These are phyloP conservation scores for Shiraia bambusicola DNA, from an alignment of 2,329 filamentous ascomycete genomes.

Conservation along the genomic window DNA sequence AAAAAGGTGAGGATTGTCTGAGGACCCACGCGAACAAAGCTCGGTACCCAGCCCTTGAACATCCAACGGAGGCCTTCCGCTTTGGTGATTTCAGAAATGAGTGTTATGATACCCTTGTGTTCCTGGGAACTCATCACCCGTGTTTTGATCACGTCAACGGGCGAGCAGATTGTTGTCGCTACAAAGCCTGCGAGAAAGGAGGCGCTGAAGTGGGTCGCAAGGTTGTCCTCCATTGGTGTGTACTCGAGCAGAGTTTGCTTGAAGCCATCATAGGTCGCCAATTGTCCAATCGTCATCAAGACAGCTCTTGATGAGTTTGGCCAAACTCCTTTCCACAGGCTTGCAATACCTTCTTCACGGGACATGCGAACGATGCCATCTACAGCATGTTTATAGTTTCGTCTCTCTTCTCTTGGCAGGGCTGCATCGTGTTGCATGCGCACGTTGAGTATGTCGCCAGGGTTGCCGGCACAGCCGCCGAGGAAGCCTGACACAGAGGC, in stretches of 20 bases:
- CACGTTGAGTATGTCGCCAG: conserved; percentile 94
- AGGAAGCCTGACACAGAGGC: conserved; percentile 81
- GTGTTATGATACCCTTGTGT: conserved; percentile 55
- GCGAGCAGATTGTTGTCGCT: conserved; percentile 80
- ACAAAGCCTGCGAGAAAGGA: conserved; percentile 78
- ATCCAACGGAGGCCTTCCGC: conserved; percentile 77
- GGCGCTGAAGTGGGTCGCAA: conserved; percentile 77
- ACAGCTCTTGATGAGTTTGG: conserved; percentile 79
- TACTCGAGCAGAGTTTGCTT: conserved; percentile 68
- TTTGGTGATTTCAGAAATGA: conserved; percentile 68
- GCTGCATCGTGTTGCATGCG: conserved; percentile 95
- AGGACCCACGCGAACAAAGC: conserved; percentile 65
- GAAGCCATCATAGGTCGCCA: conserved; percentile 82
- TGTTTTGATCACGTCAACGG: conserved; percentile 88
- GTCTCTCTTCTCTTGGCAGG: conserved; percentile 69
- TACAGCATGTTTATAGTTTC: conserved; percentile 87
- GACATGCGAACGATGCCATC: conserved; percentile 86
- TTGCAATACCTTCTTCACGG: conserved; percentile 74
- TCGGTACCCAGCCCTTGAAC: conserved; percentile 90
- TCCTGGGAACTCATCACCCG: conserved; percentile 73
- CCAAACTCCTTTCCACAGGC: conserved; percentile 81
- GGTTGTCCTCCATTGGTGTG: conserved; percentile 65
- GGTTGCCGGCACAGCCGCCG: conserved; percentile 88
- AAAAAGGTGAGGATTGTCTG: conserved; percentile 87
- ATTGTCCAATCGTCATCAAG: conserved; percentile 84